phyloP scores from a whole-genome alignment of 495 filamentous ascomycete genomes.

The Aspergillus cavernicola region DNA sequence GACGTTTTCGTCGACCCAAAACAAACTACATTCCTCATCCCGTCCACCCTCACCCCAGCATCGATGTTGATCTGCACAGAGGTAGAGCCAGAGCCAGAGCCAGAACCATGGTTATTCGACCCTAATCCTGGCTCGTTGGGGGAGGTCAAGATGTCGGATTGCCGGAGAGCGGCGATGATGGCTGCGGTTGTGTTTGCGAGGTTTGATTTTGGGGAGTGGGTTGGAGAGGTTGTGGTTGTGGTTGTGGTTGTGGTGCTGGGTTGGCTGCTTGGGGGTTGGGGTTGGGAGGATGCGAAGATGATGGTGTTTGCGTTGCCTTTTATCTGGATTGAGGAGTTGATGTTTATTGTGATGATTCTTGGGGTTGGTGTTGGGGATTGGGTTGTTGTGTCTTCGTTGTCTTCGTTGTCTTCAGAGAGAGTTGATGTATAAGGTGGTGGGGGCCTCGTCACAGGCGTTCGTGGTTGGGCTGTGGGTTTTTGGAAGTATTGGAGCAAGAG shows the following conservation, averaged over 20 bases:
- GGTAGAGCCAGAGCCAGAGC: neutral
- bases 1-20: neutral
- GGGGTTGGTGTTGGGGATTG: neutral
- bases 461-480: slow-evolving; percentile 15
- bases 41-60: slow-evolving; percentile 26
- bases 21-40: slow-evolving; percentile 21
- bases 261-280: neutral
- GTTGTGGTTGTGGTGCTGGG: slow-evolving; percentile 17
- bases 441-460: neutral
- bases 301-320: slow-evolving; percentile 33
- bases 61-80: slow-evolving; percentile 22
- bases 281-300: slow-evolving; percentile 19
- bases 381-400: slow-evolving; percentile 8
- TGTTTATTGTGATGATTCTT: slow-evolving; percentile 25
- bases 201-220: slow-evolving; percentile 12
- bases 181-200: slow-evolving; percentile 17
- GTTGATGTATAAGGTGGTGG: slow-evolving; percentile 16
- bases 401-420: neutral
- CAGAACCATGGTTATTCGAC: too few species aligned
- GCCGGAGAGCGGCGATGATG: slow-evolving; percentile 15
- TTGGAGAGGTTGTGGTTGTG: neutral
- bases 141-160: neutral
- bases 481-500: slow-evolving; percentile 24
- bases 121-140: neutral
- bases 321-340: slow-evolving; percentile 36